Conservation (phyloP, 164 flowering plant genomes). For the Cinnamomum micranthum region DNA sequence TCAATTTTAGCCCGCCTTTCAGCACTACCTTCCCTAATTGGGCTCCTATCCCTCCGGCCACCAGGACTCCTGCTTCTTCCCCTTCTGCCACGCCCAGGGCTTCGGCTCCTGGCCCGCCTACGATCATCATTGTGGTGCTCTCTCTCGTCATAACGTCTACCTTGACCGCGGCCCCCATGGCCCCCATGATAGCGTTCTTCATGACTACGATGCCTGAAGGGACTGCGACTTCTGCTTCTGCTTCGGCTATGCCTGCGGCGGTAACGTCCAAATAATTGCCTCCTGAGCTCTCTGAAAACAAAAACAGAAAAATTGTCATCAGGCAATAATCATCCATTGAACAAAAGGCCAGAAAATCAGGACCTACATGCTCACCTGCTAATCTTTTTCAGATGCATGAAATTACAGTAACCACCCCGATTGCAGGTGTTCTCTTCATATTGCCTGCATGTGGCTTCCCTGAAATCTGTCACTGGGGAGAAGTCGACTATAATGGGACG, state of each 20-base stretch:
- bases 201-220: constrained; percentile 54
- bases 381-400: constrained; percentile 90
- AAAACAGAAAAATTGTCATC: not conserved
- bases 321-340: not conserved
- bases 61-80: constrained; percentile 73
- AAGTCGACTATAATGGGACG: constrained; percentile 92
- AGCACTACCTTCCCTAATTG: constrained; percentile 80
- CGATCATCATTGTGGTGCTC: constrained; percentile 39
- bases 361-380: constrained; percentile 43
- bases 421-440: constrained; percentile 85
- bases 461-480: constrained; percentile 94
- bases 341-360: not conserved
- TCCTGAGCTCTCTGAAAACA: constrained; percentile 61
- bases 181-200: constrained; percentile 60
- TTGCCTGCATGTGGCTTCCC: constrained; percentile 93
- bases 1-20: constrained; percentile 92
- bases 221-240: constrained; percentile 67
- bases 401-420: constrained; percentile 93
- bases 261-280: constrained; percentile 61
- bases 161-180: constrained; percentile 42
- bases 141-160: constrained; percentile 54
- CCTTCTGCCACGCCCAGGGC: constrained; percentile 51
- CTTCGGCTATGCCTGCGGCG: constrained; percentile 52
- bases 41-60: constrained; percentile 57
- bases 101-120: constrained; percentile 55